Evolutionary conservation across 176 grass and related monocot species (phyloP), one percentile per base, ranked within the genome.

Genomic region (Juncus effusus): DNA sequence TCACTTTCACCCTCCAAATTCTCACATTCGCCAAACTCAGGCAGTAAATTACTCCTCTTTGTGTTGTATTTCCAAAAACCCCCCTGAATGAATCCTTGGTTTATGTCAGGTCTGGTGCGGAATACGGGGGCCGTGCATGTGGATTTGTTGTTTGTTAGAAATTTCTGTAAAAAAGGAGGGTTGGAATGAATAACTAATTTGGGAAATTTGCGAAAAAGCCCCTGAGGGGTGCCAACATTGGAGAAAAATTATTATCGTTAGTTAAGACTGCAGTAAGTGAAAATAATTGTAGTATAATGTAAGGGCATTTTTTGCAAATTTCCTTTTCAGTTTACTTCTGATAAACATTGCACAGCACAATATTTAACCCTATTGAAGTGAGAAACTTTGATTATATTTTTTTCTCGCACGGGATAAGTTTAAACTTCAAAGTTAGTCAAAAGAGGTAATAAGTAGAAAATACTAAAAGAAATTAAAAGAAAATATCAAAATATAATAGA

Each of bases 31-130:
- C 38, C 12, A 70, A 64, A 78, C 7, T 68, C 61, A 63, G 58
- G 80, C 54, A 97, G 65, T 79, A 97, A 84, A 72, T 92, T 92
- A 16, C 82, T 92, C 45, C 77, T 59, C 63, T 97, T 97, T 70
- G 88, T 86, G 13, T 82, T 92, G 69, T 97, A 97, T 73, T 97
- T 97, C 94, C 94, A 97, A 51, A 89, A 92, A 0, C 82, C 85
- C 35, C 94, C 88, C 72, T 81, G 79, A 86, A 97, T 82, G 84
- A 97, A 92, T 69, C 75, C 88, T 71, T 74, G 80, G 56, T 86
- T 83, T 69, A 82, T 13, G 11, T 92, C 80, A 61, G 88, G 88
- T 60, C 84, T 97, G 51, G 67, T 80, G 28, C 88, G 82, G 82
- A 97, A 97, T 59, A 97, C 75, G 69, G 88, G 88, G 84, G 94